Conservation (phyloP, 139 green algal genomes). For the Chlamydomonas sp. region DNA sequence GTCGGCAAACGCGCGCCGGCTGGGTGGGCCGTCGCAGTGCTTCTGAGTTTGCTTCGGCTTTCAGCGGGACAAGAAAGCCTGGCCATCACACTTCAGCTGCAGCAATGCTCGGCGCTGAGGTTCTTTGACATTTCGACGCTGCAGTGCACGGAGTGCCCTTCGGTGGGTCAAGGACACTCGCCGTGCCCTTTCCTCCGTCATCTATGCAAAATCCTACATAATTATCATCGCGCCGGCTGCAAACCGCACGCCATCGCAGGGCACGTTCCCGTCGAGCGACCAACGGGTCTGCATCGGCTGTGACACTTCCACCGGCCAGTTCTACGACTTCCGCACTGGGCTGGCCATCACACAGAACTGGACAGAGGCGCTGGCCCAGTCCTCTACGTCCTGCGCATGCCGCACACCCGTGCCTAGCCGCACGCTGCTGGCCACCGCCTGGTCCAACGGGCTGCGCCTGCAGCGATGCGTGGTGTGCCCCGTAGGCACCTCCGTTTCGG, state of each 20-base stretch:
- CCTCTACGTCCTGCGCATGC: conserved; percentile 30
- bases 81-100: neutral
- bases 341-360: conserved; percentile 35
- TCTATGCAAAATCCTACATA: neutral
- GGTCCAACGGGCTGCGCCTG: conserved; percentile 1
- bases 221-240: too few relatives aligned
- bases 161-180: neutral
- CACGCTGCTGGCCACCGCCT: neutral
- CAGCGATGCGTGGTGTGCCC: conserved; percentile 52
- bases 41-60: neutral
- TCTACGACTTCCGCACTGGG: conserved; percentile 34
- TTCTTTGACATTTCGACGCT: conserved; percentile 42
- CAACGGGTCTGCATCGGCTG: conserved; percentile 44
- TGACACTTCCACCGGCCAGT: conserved; percentile 15
- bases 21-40: too few relatives aligned
- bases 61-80: neutral
- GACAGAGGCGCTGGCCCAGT: conserved; percentile 18
- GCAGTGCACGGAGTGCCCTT: conserved; percentile 33
- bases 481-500: conserved; percentile 11
- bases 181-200: neutral
- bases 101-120: neutral
- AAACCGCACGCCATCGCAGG: neutral
- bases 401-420: neutral
- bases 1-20: too few relatives aligned
- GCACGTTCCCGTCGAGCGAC: conserved; percentile 34